Evolutionary conservation across 495 filamentous ascomycete genomes (phyloP).

Genomic region (Penicillium egyptiacum): DNA sequence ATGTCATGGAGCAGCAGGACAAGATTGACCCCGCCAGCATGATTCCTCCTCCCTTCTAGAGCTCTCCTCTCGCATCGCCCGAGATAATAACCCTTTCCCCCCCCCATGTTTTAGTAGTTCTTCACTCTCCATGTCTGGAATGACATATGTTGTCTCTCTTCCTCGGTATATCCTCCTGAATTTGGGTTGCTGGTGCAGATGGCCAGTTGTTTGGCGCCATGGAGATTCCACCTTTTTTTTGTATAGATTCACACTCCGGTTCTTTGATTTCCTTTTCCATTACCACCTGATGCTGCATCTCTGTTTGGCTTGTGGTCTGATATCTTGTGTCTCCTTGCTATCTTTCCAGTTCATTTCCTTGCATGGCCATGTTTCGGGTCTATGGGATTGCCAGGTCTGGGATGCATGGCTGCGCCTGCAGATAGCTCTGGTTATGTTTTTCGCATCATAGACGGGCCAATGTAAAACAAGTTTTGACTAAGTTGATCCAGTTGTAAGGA

Average conservation of each 20-base stretch:
- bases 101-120: slow-evolving; percentile 50
- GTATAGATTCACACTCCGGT: slow-evolving; percentile 49
- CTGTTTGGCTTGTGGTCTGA: slow-evolving; percentile 28
- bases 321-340: slow-evolving; percentile 24
- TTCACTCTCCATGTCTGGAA: slow-evolving; percentile 39
- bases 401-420: slow-evolving; percentile 34
- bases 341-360: slow-evolving; percentile 31
- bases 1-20: slow-evolving; percentile 91
- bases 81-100: slow-evolving; percentile 36
- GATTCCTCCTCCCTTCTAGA: slow-evolving; percentile 56
- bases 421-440: slow-evolving; percentile 38
- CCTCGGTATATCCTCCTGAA: slow-evolving; percentile 35
- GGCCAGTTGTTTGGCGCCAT: slow-evolving; percentile 45
- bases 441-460: slow-evolving; percentile 49
- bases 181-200: slow-evolving; percentile 38
- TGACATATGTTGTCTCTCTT: slow-evolving; percentile 33
- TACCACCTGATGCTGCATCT: slow-evolving; percentile 33
- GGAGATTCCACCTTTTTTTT: slow-evolving; percentile 39
- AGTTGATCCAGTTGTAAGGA: neutral
- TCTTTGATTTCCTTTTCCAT: slow-evolving; percentile 29
- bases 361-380: slow-evolving; percentile 27
- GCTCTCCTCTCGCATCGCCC: slow-evolving; percentile 13
- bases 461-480: slow-evolving; percentile 44
- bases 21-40: slow-evolving; percentile 50
- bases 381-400: slow-evolving; percentile 22